phyloP scores from a whole-genome alignment of 495 filamentous ascomycete species.

The Chaetomium cochliodes region DNA sequence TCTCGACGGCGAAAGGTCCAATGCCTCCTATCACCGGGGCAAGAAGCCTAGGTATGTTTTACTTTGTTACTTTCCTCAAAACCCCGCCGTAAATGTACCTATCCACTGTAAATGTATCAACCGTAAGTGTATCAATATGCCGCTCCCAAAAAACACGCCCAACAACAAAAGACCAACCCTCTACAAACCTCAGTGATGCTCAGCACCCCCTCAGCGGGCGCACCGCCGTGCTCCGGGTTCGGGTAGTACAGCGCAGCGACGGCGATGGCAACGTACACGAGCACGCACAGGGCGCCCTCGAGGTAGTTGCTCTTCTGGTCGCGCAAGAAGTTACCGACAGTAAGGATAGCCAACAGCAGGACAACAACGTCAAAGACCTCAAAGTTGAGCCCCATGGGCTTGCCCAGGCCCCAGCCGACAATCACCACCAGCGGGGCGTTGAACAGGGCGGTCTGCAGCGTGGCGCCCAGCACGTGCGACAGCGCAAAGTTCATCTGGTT shows the following conservation, averaged over 20 bases:
- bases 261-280: constrained; percentile 64
- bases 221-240: constrained; percentile 41
- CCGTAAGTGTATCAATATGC: background rate
- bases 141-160: background rate
- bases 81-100: background rate
- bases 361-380: constrained; percentile 86
- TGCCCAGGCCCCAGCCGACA: constrained; percentile 75
- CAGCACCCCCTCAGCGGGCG: constrained; percentile 7
- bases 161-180: background rate
- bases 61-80: background rate
- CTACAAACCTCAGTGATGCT: constrained; percentile 8
- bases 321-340: constrained; percentile 77
- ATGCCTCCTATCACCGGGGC: background rate
- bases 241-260: constrained; percentile 64
- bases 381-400: constrained; percentile 77
- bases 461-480: constrained; percentile 81
- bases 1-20: background rate
- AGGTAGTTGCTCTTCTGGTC: constrained; percentile 80
- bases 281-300: constrained; percentile 73
- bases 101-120: too few relatives aligned
- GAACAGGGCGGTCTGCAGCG: constrained; percentile 85
- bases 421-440: constrained; percentile 83
- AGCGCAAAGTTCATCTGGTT: constrained; percentile 88
- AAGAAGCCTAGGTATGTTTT: background rate
- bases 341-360: constrained; percentile 81